These are phyloP conservation scores for Thalassiosira hispida DNA, from an alignment of 352 stramenopile species.

Conservation along the genomic window DNA sequence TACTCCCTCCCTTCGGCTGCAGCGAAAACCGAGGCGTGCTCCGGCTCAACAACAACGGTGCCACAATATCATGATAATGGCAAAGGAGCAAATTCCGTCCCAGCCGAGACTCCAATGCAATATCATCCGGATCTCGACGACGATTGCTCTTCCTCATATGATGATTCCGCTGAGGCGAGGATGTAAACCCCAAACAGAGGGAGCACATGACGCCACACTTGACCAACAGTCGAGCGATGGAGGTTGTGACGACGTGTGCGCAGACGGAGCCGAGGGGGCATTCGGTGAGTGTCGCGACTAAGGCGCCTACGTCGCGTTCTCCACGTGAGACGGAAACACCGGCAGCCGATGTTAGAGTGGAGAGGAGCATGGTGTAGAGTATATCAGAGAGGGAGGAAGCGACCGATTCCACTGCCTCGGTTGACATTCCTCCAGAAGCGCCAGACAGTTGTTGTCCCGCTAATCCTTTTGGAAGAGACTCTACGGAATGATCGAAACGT, in stretches of 20 bases:
- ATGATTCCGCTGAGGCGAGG: background rate
- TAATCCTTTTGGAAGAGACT: constrained; percentile 3
- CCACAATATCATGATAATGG: constrained; percentile 83
- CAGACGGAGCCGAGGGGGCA: constrained; percentile 72
- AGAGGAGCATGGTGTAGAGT: constrained; percentile 77
- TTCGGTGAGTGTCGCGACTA: constrained; percentile 79
- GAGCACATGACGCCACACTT: constrained; percentile 66
- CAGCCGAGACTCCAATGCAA: constrained; percentile 66
- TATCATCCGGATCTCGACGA: constrained; percentile 32
- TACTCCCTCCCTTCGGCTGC: background rate
- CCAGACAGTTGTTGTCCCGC: background rate
- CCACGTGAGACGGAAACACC: constrained; percentile 67
- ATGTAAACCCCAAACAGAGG: constrained; percentile 31
- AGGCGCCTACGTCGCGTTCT: constrained; percentile 80
- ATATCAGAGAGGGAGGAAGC: constrained; percentile 66
- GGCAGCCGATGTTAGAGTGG: constrained; percentile 68
- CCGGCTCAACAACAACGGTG: constrained; percentile 77
- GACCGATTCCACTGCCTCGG: constrained; percentile 54
- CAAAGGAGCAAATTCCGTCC: constrained; percentile 79
- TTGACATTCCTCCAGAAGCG: background rate
- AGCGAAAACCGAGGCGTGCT: constrained; percentile 47
- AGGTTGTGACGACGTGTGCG: constrained; percentile 70
- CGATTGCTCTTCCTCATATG: constrained; percentile 14
- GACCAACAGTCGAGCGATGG: constrained; percentile 72
- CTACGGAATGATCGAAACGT: constrained; percentile 63